phyloP scores from a whole-genome alignment of 148 eudicot species.

The Camellia japonica region DNA sequence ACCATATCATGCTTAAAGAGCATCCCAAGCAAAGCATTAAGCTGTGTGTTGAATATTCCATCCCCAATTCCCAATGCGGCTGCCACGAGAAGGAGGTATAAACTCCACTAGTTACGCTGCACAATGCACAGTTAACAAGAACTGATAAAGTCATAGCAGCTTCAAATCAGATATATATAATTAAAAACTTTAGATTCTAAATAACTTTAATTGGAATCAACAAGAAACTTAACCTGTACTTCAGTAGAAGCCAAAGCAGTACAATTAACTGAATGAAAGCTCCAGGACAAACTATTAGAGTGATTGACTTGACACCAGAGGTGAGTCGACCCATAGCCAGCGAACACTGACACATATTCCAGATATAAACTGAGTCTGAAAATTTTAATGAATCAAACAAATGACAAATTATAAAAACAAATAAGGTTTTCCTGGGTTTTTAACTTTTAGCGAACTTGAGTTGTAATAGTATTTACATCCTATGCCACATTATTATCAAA shows the following conservation, averaged over 20 bases:
- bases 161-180: background rate
- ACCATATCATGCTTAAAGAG: slow-evolving; percentile 90
- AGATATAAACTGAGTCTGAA: no score
- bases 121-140: background rate
- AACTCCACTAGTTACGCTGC: slow-evolving; percentile 59
- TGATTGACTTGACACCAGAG: slow-evolving; percentile 73
- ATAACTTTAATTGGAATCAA: slow-evolving; percentile 4
- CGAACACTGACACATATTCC: slow-evolving; percentile 56
- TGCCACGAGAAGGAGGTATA: slow-evolving; percentile 71
- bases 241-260: slow-evolving; percentile 73
- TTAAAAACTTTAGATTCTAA: background rate
- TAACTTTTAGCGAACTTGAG: no score
- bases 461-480: no score
- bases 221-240: slow-evolving; percentile 48
- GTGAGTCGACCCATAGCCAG: slow-evolving; percentile 81
- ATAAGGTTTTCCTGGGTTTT: no score
- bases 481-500: no score
- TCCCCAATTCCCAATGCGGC: slow-evolving; percentile 82
- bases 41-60: slow-evolving; percentile 85
- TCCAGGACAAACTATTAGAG: slow-evolving; percentile 69
- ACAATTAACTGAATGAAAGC: slow-evolving; percentile 57
- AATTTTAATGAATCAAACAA: no score
- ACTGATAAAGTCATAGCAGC: background rate
- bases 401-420: no score
- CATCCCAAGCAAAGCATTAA: slow-evolving; percentile 86